These are phyloP conservation scores for Magnaporthales sp. DNA, from an alignment of 2,329 filamentous ascomycete species.

Conservation along the genomic window DNA sequence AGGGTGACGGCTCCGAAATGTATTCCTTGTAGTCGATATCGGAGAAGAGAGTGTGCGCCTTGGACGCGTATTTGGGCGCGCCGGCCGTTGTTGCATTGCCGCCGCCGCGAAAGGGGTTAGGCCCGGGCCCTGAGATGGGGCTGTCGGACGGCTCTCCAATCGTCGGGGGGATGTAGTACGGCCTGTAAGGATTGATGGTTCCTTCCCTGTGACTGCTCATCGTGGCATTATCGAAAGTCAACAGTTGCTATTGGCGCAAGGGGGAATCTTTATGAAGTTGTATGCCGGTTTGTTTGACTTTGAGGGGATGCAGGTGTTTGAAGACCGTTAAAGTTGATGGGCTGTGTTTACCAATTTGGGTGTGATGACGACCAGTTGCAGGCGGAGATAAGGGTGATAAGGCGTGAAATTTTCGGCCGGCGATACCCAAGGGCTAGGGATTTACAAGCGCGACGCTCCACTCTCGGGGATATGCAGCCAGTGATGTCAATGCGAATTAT, in stretches of 20 bases:
- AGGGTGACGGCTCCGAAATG: constrained; percentile 66
- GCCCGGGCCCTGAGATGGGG: constrained; percentile 25
- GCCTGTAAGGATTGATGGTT: constrained; percentile 53
- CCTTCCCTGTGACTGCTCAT: constrained; percentile 38
- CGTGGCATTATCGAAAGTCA: constrained; percentile 14
- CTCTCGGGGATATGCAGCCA: background rate
- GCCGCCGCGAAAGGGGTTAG: constrained; percentile 34
- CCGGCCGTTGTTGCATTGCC: constrained; percentile 27
- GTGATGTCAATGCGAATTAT: constrained; percentile 1
- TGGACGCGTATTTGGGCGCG: constrained; percentile 37
- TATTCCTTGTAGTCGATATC: constrained; percentile 92
- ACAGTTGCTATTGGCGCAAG: background rate
- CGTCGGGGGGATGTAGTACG: constrained; percentile 59
- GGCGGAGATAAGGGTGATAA: constrained; percentile 1
- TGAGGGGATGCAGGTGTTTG: background rate
- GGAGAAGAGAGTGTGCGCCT: constrained; percentile 76
- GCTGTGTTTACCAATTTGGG: background rate
- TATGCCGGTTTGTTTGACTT: background rate
- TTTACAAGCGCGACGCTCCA: background rate
- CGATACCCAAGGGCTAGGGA: background rate
- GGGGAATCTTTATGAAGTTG: background rate
- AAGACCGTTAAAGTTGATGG: background rate
- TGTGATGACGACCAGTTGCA: background rate
- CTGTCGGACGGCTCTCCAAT: constrained; percentile 37
- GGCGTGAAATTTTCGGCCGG: background rate